Base-by-base conservation (phyloP, 2,329 filamentous ascomycete genomes). In the Daldinia eschscholtzii region DNA sequence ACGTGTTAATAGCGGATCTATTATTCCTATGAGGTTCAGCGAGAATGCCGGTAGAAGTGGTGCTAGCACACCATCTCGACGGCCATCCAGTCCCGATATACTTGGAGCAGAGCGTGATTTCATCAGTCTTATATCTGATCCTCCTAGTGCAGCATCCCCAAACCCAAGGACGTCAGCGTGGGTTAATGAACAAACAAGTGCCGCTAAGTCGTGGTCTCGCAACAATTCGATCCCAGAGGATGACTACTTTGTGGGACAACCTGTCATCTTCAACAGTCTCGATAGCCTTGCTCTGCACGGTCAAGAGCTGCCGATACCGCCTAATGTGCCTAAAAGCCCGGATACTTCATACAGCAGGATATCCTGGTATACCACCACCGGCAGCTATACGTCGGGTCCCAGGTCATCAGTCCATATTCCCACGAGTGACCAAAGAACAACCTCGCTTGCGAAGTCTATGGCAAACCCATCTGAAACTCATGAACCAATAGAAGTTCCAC, bases 151-250 rank as follows among this genome's bases (percentile, higher is more conserved):
- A 2, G 42, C 61, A 12, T 53, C 70, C 12, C 26, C 67, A 10
- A 71, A 62, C 15, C 67, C 71, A 20, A 70, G 73, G 12, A 75
- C 64, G 42, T 69, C 69, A 10, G 73, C 71, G 2, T 75, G 73
- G 73, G 71, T 75, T 7, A 73, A 66, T 44, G 73, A 75, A 18
- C 73, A 75, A 60, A 72, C 67, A 12, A 59, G 68, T 12, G 65
- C 67, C 6, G 53, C 70, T 3, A 68, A 64, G n/a, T 53, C 52
- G 28, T 70, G 69, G 69, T 64, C 61, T 41, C 46, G 50, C 13
- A 66, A 61, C 10, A 69, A 72, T 48, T 71, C 71, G 1, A 71
- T 74, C 7, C 66, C 67, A 5, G 72, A 75, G 33, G 55, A 68
- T 12, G 66, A 70, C 28, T 65, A 62, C 23, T 60, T 60, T 35